phyloP scores from a whole-genome alignment of 768 basidiomycete species.

The Amanita rubescens region DNA sequence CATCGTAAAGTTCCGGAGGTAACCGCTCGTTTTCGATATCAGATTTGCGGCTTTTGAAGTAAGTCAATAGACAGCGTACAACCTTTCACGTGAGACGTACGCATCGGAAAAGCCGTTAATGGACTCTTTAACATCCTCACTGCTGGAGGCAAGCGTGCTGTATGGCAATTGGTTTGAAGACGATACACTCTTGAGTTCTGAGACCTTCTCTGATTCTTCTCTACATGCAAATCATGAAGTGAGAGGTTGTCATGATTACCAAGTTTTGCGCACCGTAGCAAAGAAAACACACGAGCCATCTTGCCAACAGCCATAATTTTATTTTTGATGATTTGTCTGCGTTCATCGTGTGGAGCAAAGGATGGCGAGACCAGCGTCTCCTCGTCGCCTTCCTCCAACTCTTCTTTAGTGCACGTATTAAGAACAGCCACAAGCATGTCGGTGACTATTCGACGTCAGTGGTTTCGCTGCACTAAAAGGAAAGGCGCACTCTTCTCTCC shows the following conservation, averaged over 20 bases:
- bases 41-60: conserved; percentile 70
- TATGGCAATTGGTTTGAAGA: conserved; percentile 75
- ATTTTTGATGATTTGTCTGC: conserved; percentile 91
- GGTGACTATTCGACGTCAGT: conserved; percentile 53
- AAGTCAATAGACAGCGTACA: not conserved
- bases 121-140: conserved; percentile 92
- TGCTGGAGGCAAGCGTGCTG: conserved; percentile 77
- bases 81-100: conserved; percentile 41
- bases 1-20: conserved; percentile 93
- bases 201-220: conserved; percentile 96
- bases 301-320: conserved; percentile 97
- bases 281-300: conserved; percentile 93
- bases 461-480: not conserved
- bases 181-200: conserved; percentile 89
- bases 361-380: conserved; percentile 35
- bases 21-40: conserved; percentile 99
- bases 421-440: conserved; percentile 98
- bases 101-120: conserved; percentile 94
- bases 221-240: conserved; percentile 29
- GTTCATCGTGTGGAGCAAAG: conserved; percentile 52
- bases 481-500: conserved; percentile 83
- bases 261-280: conserved; percentile 66
- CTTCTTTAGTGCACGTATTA: conserved; percentile 93
- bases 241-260: not conserved
- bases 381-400: conserved; percentile 82